Base-by-base conservation (phyloP, 805 yeast genomes). In the Saturnispora kantuleensis region DNA sequence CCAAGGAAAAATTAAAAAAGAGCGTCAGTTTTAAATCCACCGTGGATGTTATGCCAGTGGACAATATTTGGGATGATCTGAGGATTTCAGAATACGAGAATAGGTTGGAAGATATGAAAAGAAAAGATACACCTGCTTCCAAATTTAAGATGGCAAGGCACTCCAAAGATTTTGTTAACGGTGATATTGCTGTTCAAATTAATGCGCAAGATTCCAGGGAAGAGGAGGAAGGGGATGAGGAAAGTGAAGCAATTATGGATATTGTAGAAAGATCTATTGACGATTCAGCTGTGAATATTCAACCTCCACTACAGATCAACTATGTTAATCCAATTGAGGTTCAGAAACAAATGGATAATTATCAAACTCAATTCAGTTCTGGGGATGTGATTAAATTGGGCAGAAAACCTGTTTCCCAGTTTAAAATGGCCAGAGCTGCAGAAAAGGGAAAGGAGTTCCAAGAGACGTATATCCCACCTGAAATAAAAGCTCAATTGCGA, bases 31-130 rank as follows among this genome's bases (percentile, higher is more conserved):
- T 81, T 61, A 68, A 79, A 0, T 67, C 68, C 1, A 63, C 63
- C 2, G 64, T 78, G 30, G 74, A 78, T 38, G 71, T 82, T 10
- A 79, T 78, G 49, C 78, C 77, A 46, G 68, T 81, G 39, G 82
- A 76, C 40, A 74, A 77, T 50, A 65, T 77, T 3, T 76, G 80
- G 55, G 69, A 68, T 29, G 68, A 68, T 32, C 53, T 76, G 48
- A 47, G 57, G 40, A 50, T 69, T 59, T 48, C 60, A 1, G 57
- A 55, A 35, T 38, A 38, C 17, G 58, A 55, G 37, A 50, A 50
- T 31, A 41, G 38, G 17, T 4, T 39, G 2, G 28, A 33, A 16
- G 47, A 36, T 43, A 48, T 38, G n/a, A 16, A 33, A 28, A 42
- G 35, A 31, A 15, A 37, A n/a, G 10, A 42, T 9, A 17, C 38